Evolutionary conservation across 306 rosid species (phyloP), one percentile per base, ranked within the genome.

Genomic region (Pueraria montana): DNA sequence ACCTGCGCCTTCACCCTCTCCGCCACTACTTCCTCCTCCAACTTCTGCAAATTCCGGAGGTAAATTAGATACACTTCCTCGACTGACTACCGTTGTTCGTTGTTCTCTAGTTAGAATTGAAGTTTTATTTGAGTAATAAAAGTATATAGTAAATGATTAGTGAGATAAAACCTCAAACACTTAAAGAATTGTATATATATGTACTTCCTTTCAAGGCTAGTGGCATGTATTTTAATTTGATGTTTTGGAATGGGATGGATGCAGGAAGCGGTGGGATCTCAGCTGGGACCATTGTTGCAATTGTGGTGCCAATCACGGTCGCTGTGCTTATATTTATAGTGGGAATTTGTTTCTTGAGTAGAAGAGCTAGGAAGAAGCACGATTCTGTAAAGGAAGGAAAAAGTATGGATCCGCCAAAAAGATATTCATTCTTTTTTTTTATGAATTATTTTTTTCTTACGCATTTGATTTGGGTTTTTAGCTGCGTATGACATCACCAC

Each of bases 401-500:
- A 40, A 76, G 84, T 86, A 82, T 58, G 79, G 34, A 30, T 30
- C 34, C 34, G 4, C 34, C 34, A 30, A 30, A 30, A 30, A 30
- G 32, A 27, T 27, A 27, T 27, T 27, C 11, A 42, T 65, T 10
- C 0, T 74, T 13, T 48, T 9, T 1, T 74, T 13, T 14, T 0
- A 21, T 55, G 4, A 11, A 65, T 72, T 16, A 20, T 50, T 73
- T 53, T 21, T 7, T 65, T 5, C 70, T 79, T 43, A 23, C 0
- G 4, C 80, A 38, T 61, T 1, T 70, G 20, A 53, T 77, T 72
- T 68, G 61, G 79, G 1, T 18, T 53, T 36, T 32, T 74, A 84
- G 84, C 78, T 74, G 74, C 43, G n/a, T 1, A 14, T 77, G 88
- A 83, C 18, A 77, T 86, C 14, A 49, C n/a, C 58, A 32, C 11